Evolutionary conservation across 768 basidiomycete species (phyloP).

Genomic region (Phylloporus arenicola): DNA sequence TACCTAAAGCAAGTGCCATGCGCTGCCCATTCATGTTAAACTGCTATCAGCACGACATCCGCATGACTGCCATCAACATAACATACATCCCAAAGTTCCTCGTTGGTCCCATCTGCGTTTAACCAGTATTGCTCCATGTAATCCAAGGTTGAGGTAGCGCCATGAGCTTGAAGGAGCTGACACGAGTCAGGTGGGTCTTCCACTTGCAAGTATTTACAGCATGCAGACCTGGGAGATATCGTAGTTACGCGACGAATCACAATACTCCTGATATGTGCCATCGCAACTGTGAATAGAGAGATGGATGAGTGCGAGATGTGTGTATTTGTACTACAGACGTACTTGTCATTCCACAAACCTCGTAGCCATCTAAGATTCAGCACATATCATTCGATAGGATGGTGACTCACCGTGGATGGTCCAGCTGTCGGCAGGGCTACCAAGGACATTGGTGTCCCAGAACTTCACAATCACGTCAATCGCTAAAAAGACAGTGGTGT

Average conservation of each 20-base stretch:
- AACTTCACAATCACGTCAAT: slow-evolving; percentile 40
- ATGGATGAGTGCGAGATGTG: background rate
- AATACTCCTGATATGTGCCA: slow-evolving; percentile 31
- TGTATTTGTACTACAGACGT: slow-evolving; percentile 13
- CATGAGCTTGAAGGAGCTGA: slow-evolving; percentile 54
- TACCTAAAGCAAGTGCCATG: slow-evolving; percentile 54
- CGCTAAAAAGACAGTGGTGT: background rate
- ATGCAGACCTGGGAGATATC: slow-evolving; percentile 36
- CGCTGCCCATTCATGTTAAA: slow-evolving; percentile 62
- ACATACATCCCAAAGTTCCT: slow-evolving; percentile 65
- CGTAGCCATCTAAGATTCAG: slow-evolving; percentile 5
- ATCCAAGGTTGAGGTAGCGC: slow-evolving; percentile 50
- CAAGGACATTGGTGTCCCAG: slow-evolving; percentile 63
- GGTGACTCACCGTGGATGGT: slow-evolving; percentile 62
- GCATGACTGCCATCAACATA: background rate
- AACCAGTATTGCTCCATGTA: slow-evolving; percentile 65
- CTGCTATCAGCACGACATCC: slow-evolving; percentile 2
- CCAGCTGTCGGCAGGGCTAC: slow-evolving; percentile 64
- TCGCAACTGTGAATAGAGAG: slow-evolving; percentile 46
- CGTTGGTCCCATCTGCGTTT: slow-evolving; percentile 51
- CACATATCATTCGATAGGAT: background rate
- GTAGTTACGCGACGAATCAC: slow-evolving; percentile 42
- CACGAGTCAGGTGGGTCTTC: background rate
- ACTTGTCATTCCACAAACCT: slow-evolving; percentile 70
- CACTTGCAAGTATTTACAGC: background rate